Conservation (phyloP, 768 basidiomycete genomes). For the Lactarius quietus region DNA sequence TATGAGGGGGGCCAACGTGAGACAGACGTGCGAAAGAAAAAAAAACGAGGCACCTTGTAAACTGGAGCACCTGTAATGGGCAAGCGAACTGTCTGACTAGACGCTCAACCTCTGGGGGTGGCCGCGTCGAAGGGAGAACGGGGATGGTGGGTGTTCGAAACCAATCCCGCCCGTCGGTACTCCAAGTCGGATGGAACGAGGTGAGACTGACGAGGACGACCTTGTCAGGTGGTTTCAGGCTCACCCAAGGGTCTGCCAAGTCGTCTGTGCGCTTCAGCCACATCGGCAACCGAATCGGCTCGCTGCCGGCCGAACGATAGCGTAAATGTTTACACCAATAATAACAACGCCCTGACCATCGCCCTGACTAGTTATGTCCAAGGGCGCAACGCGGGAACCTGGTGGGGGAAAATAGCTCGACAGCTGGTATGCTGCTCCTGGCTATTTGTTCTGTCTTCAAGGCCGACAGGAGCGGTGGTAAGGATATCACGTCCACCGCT, state of each 20-base stretch:
- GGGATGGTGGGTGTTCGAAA: background rate
- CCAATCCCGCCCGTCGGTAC: background rate
- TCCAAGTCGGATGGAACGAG: background rate
- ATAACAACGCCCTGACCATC: background rate
- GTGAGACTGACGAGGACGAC: background rate
- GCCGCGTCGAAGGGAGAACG: background rate
- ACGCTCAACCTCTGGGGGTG: background rate
- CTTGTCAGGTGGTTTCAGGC: background rate
- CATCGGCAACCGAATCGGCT: constrained; percentile 5
- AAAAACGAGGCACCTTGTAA: background rate
- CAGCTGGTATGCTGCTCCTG: background rate
- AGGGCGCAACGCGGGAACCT: background rate
- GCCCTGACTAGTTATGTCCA: background rate
- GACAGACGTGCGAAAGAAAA: background rate
- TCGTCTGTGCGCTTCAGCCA: background rate
- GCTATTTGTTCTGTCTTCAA: background rate
- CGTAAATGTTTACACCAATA: too few species aligned
- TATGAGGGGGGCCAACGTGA: background rate
- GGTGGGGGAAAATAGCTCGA: background rate
- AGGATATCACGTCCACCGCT: background rate
- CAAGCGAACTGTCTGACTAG: background rate
- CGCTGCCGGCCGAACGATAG: background rate
- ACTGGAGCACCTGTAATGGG: too few species aligned
- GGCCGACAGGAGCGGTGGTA: background rate
- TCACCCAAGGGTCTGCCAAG: background rate